phyloP scores from a whole-genome alignment of 805 yeast species.

The Lipomyces japonicus region DNA sequence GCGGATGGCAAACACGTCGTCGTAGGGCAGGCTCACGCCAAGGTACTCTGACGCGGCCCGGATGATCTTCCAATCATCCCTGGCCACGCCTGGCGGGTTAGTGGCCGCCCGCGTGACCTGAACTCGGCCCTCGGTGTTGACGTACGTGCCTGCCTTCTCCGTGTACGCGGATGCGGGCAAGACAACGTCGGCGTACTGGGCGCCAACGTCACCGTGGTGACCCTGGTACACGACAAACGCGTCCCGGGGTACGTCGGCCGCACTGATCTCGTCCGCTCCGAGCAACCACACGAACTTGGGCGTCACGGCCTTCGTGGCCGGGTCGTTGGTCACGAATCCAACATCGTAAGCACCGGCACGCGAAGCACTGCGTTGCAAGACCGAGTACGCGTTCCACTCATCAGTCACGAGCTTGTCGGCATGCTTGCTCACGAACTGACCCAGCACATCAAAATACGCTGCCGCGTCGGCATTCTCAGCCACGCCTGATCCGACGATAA shows the following conservation, averaged over 20 bases:
- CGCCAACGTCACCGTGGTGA: constrained; percentile 88
- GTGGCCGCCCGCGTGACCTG: constrained; percentile 83
- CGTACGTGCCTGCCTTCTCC: constrained; percentile 78
- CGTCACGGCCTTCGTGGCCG: constrained; percentile 45
- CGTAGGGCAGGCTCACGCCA: constrained; percentile 68
- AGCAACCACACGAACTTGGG: constrained; percentile 76
- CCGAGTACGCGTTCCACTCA: constrained; percentile 77
- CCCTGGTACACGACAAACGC: constrained; percentile 89
- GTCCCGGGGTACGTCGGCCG: constrained; percentile 69
- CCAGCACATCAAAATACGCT: constrained; percentile 56
- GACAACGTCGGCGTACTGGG: constrained; percentile 80
- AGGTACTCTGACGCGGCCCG: constrained; percentile 79
- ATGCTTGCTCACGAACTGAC: constrained; percentile 54
- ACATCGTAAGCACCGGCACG: constrained; percentile 82
- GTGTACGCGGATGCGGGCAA: constrained; percentile 88
- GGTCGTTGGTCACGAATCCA: constrained; percentile 61
- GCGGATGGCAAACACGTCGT: constrained; percentile 64
- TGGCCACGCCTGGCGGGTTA: constrained; percentile 81
- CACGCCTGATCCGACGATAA: constrained; percentile 77
- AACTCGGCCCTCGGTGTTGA: constrained; percentile 86
- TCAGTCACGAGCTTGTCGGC: constrained; percentile 58
- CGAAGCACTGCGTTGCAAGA: constrained; percentile 82
- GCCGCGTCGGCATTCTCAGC: constrained; percentile 62
- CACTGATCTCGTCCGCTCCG: constrained; percentile 77
- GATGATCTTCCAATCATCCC: constrained; percentile 87